Evolutionary conservation across 768 basidiomycete genomes (phyloP).

Genomic region (Tylopilus subfusipes): DNA sequence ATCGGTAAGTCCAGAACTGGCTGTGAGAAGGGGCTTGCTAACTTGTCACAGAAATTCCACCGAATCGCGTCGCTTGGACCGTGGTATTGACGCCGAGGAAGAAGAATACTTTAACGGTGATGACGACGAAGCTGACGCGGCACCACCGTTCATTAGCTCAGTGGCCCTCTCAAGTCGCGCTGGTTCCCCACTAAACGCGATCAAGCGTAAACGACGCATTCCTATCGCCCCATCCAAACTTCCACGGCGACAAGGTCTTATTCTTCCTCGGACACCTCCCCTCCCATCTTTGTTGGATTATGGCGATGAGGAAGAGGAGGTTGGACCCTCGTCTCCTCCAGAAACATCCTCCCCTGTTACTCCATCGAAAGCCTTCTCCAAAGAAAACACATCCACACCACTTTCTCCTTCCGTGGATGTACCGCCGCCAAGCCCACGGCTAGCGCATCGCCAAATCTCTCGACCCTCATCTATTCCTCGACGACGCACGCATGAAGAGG

Average conservation of each 20-base stretch:
- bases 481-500: constrained; percentile 46
- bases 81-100: constrained; percentile 68
- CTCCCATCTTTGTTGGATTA: constrained; percentile 72
- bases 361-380: constrained; percentile 13
- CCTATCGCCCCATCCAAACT: constrained; percentile 45
- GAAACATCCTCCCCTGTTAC: constrained; percentile 8
- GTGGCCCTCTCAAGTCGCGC: constrained; percentile 24
- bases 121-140: constrained; percentile 67
- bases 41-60: constrained; percentile 36
- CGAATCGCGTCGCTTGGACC: constrained; percentile 41
- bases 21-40: constrained; percentile 1
- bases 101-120: constrained; percentile 93
- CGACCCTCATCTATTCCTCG: constrained; percentile 44
- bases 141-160: constrained; percentile 31
- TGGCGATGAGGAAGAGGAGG: constrained; percentile 49
- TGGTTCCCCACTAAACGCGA: constrained; percentile 33
- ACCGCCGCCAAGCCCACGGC: constrained; percentile 37
- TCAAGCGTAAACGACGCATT: constrained; percentile 60
- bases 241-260: constrained; percentile 40
- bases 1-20: constrained; percentile 42
- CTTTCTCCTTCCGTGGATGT: constrained; percentile 34
- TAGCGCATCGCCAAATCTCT: constrained; percentile 36
- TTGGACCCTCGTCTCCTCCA: constrained; percentile 16
- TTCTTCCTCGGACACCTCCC: constrained; percentile 47
- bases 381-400: constrained; percentile 22